Percentiles rank a stretch among this genome's conserved stretches.
These are phyloP conservation scores for Cordyceps militaris DNA, from an alignment of 2,329 filamentous ascomycete genomes.

Conservation along the genomic window DNA sequence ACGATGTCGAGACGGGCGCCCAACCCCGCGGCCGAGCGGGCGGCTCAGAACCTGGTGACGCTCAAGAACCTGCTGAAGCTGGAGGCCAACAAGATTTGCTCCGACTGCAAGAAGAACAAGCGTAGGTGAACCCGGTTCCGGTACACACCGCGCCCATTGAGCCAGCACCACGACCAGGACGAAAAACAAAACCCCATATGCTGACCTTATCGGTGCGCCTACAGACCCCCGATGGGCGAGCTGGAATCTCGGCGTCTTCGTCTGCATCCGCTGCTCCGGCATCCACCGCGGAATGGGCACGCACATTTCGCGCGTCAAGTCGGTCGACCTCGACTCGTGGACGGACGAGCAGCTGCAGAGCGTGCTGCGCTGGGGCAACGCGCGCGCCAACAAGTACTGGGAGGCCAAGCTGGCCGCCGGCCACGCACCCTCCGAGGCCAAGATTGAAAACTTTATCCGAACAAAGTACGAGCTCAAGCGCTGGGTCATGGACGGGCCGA, in stretches of 20 bases:
- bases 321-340: constrained; percentile 95
- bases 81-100: constrained; percentile 92
- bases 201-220: constrained; percentile 7
- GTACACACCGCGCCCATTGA: background rate
- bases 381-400: constrained; percentile 97
- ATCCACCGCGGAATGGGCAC: constrained; percentile 99
- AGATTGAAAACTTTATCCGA: constrained; percentile 99
- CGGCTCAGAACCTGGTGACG: constrained; percentile 86
- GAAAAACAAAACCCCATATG: background rate
- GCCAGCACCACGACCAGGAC: constrained; percentile 7
- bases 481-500: constrained; percentile 97
- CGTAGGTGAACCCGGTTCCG: constrained; percentile 50
- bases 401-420: constrained; percentile 87
- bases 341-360: constrained; percentile 96
- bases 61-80: constrained; percentile 94
- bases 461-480: constrained; percentile 98
- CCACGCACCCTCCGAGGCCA: constrained; percentile 89
- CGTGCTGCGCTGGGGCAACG: constrained; percentile 91
- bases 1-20: constrained; percentile 72
- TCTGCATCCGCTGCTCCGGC: constrained; percentile 97
- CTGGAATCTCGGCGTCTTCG: constrained; percentile 95
- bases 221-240: constrained; percentile 96
- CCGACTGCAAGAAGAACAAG: constrained; percentile 98
- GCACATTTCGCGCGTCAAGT: constrained; percentile 96
- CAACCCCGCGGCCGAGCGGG: constrained; percentile 75